phyloP scores from a whole-genome alignment of 345 rosid species.

The Nasturtium officinale region DNA sequence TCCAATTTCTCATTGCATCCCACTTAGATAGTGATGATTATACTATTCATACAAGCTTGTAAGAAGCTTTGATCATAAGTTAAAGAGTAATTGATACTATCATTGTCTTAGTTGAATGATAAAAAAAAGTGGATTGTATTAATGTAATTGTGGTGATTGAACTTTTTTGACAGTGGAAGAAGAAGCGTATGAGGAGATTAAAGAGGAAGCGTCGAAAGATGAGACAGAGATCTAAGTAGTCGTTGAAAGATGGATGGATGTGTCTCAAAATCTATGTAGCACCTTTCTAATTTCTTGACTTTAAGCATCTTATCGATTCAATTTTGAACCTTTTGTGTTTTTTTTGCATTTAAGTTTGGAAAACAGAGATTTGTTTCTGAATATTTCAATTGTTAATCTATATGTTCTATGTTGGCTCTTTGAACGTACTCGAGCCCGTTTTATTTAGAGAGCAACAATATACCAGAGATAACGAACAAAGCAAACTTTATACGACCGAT shows the following conservation, averaged over 20 bases:
- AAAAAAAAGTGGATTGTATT: background rate
- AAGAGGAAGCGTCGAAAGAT: slow-evolving; percentile 52
- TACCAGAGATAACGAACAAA: background rate
- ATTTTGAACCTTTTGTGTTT: slow-evolving; percentile 5
- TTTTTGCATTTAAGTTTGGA: background rate
- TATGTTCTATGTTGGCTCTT: background rate
- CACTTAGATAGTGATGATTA: background rate
- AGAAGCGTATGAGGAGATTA: slow-evolving; percentile 51
- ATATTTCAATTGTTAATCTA: background rate
- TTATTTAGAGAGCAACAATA: background rate
- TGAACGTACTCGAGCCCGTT: background rate
- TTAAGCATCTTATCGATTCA: background rate
- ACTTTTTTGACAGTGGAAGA: slow-evolving; percentile 42
- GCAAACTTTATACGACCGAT: background rate
- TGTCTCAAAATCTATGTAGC: slow-evolving; percentile 18
- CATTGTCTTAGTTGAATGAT: background rate
- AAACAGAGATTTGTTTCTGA: background rate
- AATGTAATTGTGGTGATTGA: background rate
- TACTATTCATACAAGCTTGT: background rate
- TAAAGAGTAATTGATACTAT: background rate
- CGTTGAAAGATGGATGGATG: background rate
- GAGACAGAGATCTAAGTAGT: slow-evolving; percentile 49
- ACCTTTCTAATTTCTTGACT: slow-evolving; percentile 20
- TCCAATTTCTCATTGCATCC: background rate
- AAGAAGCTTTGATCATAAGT: background rate